Conservation (phyloP, 129 eudicot species). For the Ambrosia artemisiifolia region DNA sequence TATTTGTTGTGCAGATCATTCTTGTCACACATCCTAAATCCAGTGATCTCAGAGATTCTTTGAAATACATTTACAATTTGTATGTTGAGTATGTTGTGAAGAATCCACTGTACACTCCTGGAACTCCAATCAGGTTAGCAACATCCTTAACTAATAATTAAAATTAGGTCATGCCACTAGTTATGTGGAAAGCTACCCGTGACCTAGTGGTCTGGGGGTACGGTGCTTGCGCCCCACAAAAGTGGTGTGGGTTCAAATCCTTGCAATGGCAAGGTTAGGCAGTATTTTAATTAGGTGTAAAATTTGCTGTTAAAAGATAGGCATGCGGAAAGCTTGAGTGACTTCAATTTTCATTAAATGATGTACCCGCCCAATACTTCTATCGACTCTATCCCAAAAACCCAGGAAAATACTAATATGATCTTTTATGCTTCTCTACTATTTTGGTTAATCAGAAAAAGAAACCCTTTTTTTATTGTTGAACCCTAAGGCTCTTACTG, state of each 20-base stretch:
- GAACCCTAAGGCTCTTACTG: neutral
- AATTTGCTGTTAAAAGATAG: no score
- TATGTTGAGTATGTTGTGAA: slow-evolving; percentile 99
- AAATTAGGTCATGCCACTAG: neutral
- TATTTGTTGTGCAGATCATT: slow-evolving; percentile 54
- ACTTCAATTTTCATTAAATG: no score
- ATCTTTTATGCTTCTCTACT: neutral
- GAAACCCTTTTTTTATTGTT: neutral
- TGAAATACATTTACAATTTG: slow-evolving; percentile 90
- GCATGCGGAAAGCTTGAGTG: no score
- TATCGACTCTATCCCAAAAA: no score
- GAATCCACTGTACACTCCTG: slow-evolving; percentile 94
- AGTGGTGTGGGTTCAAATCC: no score
- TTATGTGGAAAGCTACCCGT: no score
- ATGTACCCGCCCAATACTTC: neutral
- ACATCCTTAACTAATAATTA: neutral
- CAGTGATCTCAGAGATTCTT: slow-evolving; percentile 91
- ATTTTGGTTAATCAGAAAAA: neutral
- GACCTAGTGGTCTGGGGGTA: no score
- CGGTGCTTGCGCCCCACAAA: no score
- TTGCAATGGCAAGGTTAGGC: no score
- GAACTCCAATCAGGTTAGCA: slow-evolving; percentile 82
- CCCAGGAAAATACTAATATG: no score
- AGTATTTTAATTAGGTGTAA: no score
- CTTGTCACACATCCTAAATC: slow-evolving; percentile 85